Conservation (phyloP, 2,329 filamentous ascomycete genomes). For the Raffaelea ambrosiae region DNA sequence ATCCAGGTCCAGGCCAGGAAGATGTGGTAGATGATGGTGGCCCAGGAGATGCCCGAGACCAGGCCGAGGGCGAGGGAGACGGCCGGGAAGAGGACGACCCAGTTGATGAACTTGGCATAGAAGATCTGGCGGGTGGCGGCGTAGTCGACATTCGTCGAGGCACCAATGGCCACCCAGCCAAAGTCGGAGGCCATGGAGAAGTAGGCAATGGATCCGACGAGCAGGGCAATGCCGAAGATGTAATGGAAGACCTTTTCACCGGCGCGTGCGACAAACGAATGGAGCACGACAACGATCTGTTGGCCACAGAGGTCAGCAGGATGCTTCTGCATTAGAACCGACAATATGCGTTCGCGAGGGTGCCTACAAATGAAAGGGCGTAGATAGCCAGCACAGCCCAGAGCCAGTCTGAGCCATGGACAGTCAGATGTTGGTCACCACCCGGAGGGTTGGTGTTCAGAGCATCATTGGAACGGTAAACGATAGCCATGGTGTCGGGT, state of each 20-base stretch:
- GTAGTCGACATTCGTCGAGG: conserved; percentile 20
- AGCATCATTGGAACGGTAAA: conserved; percentile 33
- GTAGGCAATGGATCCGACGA: conserved; percentile 42
- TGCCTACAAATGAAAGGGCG: conserved; percentile 32
- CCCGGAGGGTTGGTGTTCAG: conserved; percentile 36
- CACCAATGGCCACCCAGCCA: conserved; percentile 29
- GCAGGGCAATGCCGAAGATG: conserved; percentile 38
- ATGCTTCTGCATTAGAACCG: background rate
- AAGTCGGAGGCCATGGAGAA: conserved; percentile 44
- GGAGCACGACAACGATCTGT: conserved; percentile 31
- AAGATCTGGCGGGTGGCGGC: conserved; percentile 38
- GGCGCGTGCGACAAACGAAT: conserved; percentile 32
- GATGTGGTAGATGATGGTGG: conserved; percentile 43
- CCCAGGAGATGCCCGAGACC: conserved; percentile 42
- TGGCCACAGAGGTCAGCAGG: background rate
- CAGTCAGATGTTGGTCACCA: conserved; percentile 29
- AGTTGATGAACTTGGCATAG: conserved; percentile 47
- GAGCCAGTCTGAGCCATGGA: conserved; percentile 45
- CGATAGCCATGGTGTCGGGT: conserved; percentile 23
- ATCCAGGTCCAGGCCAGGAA: conserved; percentile 43
- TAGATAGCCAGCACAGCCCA: conserved; percentile 44
- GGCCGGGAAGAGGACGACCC: conserved; percentile 42
- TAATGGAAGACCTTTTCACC: conserved; percentile 50
- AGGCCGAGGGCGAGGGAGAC: conserved; percentile 38
- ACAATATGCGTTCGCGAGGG: no score